Evolutionary conservation across 768 basidiomycete species (phyloP), one percentile per base, ranked within the genome.

Genomic region (Lyophyllum semitale): DNA sequence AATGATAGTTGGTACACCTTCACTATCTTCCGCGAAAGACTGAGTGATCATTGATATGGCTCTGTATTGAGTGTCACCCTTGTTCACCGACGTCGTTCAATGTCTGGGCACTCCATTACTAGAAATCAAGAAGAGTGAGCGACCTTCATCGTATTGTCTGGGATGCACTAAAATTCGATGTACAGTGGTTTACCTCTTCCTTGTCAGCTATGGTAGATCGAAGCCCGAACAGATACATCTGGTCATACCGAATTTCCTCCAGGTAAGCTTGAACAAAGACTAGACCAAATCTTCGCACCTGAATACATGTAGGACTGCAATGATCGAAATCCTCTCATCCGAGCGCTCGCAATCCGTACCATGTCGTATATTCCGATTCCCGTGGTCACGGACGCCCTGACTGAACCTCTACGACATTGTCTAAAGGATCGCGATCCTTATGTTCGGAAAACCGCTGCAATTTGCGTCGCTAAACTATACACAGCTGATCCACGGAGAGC

Each of bases 301-400:
- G 26, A 67, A 53, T 29, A 48, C 42, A 53, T 30, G 40, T 63
- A 98, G 96, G 96, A 98, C 68, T 97, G 94, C 64, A 89, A 87
- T 64, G 96, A 98, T 68, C 85, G 91, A 43, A 98, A 98, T 69
- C 96, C 97, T 11, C 87, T 99, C 45, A 94, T 99, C 54, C 91
- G 97, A 32, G 97, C 96, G 15, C 79, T 99, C 43, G 95, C 97
- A 18, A 95, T 99, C 64, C 91, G 97, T 40, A 99, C 97, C 12
- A 98, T 99, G 96, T 96, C 97, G 7, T 98, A 97, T 67, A 98
- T 99, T 63, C 93, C 95, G 32, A 88, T 97, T 22, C 90, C 95
- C 8, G 79, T 87, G 47, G 93, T 98, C 57, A 88, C 88, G 12
- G 89, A 92, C 53, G 83, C 91, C 1, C 79, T 99, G 33, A 77